Conservation (phyloP, 208 protist genomes). For the Crithidia thermophila region DNA sequence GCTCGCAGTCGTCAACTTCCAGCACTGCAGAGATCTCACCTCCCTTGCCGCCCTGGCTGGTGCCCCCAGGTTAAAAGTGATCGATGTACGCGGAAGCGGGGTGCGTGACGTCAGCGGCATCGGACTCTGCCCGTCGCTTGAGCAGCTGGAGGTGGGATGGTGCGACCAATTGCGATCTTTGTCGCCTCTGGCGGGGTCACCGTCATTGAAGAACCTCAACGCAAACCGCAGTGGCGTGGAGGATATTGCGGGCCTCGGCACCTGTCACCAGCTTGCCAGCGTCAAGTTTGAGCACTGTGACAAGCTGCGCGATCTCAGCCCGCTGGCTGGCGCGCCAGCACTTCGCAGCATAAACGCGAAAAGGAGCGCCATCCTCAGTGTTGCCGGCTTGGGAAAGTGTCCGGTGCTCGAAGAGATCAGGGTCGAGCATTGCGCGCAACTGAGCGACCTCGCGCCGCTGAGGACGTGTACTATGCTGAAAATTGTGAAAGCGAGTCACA, state of each 20-base stretch:
- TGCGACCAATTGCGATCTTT: neutral
- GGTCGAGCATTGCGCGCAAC: conserved; percentile 9
- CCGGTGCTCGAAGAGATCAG: neutral
- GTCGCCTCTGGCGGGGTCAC: conserved; percentile 1
- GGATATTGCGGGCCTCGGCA: conserved; percentile 1
- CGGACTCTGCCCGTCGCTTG: neutral
- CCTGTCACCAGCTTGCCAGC: neutral
- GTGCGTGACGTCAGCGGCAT: conserved; percentile 4
- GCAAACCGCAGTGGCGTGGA: conserved; percentile 8
- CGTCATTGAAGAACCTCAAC: neutral
- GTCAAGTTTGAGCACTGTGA: conserved; percentile 21
- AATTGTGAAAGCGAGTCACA: conserved; percentile 11
- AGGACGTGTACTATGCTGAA: neutral
- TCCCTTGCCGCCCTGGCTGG: neutral
- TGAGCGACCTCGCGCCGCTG: neutral
- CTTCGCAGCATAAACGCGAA: conserved; percentile 2
- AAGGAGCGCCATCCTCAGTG: neutral
- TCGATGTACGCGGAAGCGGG: conserved; percentile 9
- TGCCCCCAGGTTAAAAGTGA: neutral
- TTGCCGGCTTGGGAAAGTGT: conserved; percentile 1
- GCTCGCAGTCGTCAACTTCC: conserved; percentile 1
- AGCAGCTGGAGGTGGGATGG: conserved; percentile 15
- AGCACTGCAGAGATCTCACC: conserved; percentile 6
- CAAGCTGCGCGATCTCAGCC: neutral
- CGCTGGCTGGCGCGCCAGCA: conserved; percentile 1